phyloP scores from a whole-genome alignment of 129 eudicot species.

The Lactuca sativa region DNA sequence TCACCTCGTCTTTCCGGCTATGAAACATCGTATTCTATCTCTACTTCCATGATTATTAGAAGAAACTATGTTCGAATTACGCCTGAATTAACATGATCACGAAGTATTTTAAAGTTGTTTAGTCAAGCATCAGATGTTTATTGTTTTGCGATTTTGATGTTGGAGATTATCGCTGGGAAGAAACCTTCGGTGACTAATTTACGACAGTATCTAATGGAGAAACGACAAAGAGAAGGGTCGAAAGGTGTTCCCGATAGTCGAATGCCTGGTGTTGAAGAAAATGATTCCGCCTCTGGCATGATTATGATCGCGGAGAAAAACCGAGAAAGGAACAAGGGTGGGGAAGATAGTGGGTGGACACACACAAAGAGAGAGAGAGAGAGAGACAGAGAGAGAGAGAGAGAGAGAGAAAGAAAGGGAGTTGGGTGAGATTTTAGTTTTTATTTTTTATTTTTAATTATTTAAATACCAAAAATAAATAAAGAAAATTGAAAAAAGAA shows the following conservation, averaged over 20 bases:
- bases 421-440: too few species aligned
- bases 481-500: too few species aligned
- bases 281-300: constrained; percentile 21
- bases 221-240: constrained; percentile 36
- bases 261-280: constrained; percentile 33
- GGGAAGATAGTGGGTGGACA: too few species aligned
- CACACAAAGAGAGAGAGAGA: too few species aligned
- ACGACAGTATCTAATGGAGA: constrained; percentile 44
- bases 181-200: constrained; percentile 48
- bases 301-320: constrained; percentile 36
- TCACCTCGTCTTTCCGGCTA: constrained; percentile 48
- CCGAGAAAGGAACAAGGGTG: too few species aligned
- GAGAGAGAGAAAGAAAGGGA: too few species aligned
- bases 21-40: constrained; percentile 41
- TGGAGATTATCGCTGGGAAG: constrained; percentile 50
- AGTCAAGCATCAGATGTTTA: constrained; percentile 41
- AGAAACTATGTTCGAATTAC: constrained; percentile 50
- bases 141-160: constrained; percentile 44
- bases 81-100: constrained; percentile 46
- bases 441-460: too few species aligned
- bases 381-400: too few species aligned
- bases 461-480: too few species aligned
- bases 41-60: constrained; percentile 41
- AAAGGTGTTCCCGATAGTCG: constrained; percentile 41
- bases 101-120: constrained; percentile 29